These are phyloP conservation scores for Orbilia brochopaga DNA, from an alignment of 2,329 filamentous ascomycete species.

Conservation along the genomic window DNA sequence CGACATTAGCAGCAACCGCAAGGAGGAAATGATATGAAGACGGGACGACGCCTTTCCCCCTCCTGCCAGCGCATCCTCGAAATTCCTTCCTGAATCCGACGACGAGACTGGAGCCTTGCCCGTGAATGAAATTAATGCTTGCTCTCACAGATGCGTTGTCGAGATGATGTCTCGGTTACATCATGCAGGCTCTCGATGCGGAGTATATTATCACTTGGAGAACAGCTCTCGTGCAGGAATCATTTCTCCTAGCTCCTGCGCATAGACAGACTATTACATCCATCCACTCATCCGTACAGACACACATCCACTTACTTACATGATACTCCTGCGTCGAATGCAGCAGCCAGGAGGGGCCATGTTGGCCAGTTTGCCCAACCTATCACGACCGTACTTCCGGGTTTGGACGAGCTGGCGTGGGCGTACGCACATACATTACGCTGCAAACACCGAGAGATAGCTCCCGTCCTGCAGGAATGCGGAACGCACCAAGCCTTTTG, in stretches of 20 bases:
- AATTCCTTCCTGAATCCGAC: background rate
- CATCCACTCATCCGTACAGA: no score
- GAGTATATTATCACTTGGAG: background rate
- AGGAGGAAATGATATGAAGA: background rate
- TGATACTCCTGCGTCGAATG: background rate
- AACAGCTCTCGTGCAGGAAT: background rate
- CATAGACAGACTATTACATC: no score
- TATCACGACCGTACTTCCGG: background rate
- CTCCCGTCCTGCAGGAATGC: conserved; percentile 3
- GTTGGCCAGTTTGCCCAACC: background rate
- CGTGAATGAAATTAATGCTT: background rate
- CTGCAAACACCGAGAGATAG: background rate
- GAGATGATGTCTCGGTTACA: conserved; percentile 46
- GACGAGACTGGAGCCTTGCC: background rate
- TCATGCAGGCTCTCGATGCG: conserved; percentile 16
- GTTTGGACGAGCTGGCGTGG: background rate
- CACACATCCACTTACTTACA: no score
- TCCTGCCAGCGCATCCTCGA: conserved; percentile 1
- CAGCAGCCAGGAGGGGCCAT: background rate
- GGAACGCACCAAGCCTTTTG: background rate
- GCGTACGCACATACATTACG: background rate
- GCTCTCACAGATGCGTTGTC: conserved; percentile 38
- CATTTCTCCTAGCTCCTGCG: background rate
- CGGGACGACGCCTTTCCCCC: background rate
- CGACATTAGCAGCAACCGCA: background rate